Evolutionary conservation across 768 basidiomycete species (phyloP).

Genomic region (Kwoniella europaea): DNA sequence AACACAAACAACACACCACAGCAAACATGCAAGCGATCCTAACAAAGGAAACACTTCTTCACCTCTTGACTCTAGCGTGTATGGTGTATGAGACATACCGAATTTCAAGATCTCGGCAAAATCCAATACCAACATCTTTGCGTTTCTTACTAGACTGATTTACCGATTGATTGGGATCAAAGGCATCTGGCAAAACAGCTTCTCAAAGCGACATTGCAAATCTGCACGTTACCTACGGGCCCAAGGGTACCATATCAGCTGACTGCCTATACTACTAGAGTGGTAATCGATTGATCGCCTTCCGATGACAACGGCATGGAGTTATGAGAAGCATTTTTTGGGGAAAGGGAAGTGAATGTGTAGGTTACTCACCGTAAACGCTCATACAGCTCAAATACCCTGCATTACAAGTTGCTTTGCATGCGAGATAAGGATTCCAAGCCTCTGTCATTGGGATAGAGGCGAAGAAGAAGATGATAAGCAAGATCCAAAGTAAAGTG

Average conservation of each 20-base stretch:
- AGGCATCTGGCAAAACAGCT: conserved; percentile 41
- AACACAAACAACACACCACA: not conserved
- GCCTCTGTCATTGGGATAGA: conserved; percentile 8
- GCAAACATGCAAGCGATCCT: not conserved
- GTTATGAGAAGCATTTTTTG: not conserved
- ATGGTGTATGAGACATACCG: not conserved
- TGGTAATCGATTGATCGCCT: not conserved
- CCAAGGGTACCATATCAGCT: not conserved
- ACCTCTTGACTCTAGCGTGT: not conserved
- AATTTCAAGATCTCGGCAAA: not conserved
- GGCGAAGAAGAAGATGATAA: conserved; percentile 9
- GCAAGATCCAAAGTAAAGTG: conserved; percentile 14
- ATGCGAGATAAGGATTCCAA: conserved; percentile 38
- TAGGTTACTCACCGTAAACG: conserved; percentile 46
- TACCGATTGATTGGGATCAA: not conserved
- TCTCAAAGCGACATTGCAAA: conserved; percentile 41
- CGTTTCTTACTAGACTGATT: no score
- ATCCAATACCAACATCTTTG: not conserved
- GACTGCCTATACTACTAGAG: not conserved
- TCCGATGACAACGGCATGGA: conserved; percentile 1
- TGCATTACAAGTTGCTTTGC: conserved; percentile 37
- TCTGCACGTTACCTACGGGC: conserved; percentile 35
- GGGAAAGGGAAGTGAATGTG: not conserved
- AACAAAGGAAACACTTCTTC: not conserved
- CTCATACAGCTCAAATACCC: conserved; percentile 50